Conservation (phyloP, 1,139 yeast species). For the Yamadazyma triangularis region DNA sequence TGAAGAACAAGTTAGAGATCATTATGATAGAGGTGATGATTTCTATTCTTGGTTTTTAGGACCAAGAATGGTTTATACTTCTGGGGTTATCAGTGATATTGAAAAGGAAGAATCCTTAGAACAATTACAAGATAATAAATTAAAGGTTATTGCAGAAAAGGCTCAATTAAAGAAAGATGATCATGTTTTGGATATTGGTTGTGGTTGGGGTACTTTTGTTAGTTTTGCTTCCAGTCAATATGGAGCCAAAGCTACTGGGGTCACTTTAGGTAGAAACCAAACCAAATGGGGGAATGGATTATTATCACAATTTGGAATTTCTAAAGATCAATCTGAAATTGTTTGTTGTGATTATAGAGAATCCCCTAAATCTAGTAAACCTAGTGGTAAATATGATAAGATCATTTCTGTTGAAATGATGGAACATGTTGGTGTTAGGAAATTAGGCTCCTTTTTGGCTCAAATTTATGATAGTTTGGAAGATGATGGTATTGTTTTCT, state of each 20-base stretch:
- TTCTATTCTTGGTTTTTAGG: slow-evolving; percentile 93
- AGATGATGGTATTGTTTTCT: slow-evolving; percentile 83
- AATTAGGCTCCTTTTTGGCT: slow-evolving; percentile 66
- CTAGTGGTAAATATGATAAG: slow-evolving; percentile 70
- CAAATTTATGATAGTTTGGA: slow-evolving; percentile 86
- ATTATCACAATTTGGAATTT: slow-evolving; percentile 64
- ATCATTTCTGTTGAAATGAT: slow-evolving; percentile 94
- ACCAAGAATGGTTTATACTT: slow-evolving; percentile 90
- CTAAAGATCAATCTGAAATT: slow-evolving; percentile 65
- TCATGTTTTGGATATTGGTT: slow-evolving; percentile 75
- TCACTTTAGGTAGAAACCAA: slow-evolving; percentile 87
- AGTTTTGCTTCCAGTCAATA: slow-evolving; percentile 77
- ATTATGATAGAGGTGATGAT: slow-evolving; percentile 95
- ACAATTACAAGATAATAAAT: slow-evolving; percentile 85
- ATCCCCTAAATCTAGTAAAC: slow-evolving; percentile 63
- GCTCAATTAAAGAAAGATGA: slow-evolving; percentile 73
- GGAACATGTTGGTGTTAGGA: slow-evolving; percentile 92
- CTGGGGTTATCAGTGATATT: slow-evolving; percentile 78
- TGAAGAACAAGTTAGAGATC: slow-evolving; percentile 94
- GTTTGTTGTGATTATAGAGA: slow-evolving; percentile 89
- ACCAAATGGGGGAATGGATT: slow-evolving; percentile 83
- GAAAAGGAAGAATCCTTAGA: slow-evolving; percentile 73
- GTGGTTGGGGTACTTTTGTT: slow-evolving; percentile 97
- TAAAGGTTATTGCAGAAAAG: slow-evolving; percentile 84
- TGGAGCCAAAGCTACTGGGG: slow-evolving; percentile 86